These are phyloP conservation scores for Monilinia vaccinii-corymbosi DNA, from an alignment of 2,329 filamentous ascomycete genomes.

Conservation along the genomic window DNA sequence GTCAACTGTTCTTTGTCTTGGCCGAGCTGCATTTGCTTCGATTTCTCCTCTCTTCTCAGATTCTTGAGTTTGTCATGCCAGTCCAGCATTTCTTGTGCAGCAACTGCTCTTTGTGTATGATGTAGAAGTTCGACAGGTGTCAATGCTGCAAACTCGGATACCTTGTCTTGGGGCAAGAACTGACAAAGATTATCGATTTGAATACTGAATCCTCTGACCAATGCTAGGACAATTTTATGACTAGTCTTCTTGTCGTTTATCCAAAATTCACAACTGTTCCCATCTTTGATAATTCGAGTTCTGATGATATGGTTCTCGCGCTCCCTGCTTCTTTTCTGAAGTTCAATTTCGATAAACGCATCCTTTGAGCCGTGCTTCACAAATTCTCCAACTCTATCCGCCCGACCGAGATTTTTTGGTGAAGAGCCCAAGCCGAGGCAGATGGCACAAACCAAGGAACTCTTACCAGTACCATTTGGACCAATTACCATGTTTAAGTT, in stretches of 20 bases:
- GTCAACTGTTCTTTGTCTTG: slow-evolving; percentile 53
- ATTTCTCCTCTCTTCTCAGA: slow-evolving; percentile 61
- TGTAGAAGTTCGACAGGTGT: slow-evolving; percentile 72
- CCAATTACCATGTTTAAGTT: slow-evolving; percentile 98
- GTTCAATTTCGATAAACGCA: slow-evolving; percentile 83
- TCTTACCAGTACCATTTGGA: slow-evolving; percentile 97
- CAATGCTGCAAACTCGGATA: slow-evolving; percentile 84
- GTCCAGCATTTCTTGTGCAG: slow-evolving; percentile 67
- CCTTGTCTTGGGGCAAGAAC: slow-evolving; percentile 91
- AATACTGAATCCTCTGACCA: slow-evolving; percentile 69
- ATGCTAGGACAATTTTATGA: slow-evolving; percentile 54
- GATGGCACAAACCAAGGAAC: slow-evolving; percentile 92
- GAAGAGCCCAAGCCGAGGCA: slow-evolving; percentile 84
- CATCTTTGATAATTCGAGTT: slow-evolving; percentile 70
- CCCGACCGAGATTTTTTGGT: slow-evolving; percentile 73
- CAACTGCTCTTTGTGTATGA: slow-evolving; percentile 83
- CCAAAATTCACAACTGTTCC: slow-evolving; percentile 72
- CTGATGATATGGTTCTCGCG: slow-evolving; percentile 62
- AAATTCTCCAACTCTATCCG: slow-evolving; percentile 77
- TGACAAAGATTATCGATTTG: slow-evolving; percentile 98
- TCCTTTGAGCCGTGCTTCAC: slow-evolving; percentile 79
- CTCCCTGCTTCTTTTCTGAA: slow-evolving; percentile 55
- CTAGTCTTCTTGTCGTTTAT: slow-evolving; percentile 58
- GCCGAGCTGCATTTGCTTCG: slow-evolving; percentile 47
- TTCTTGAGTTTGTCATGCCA: slow-evolving; percentile 69